Conservation (phyloP, 257 asterid species). For the Ophiorrhiza pumila region DNA sequence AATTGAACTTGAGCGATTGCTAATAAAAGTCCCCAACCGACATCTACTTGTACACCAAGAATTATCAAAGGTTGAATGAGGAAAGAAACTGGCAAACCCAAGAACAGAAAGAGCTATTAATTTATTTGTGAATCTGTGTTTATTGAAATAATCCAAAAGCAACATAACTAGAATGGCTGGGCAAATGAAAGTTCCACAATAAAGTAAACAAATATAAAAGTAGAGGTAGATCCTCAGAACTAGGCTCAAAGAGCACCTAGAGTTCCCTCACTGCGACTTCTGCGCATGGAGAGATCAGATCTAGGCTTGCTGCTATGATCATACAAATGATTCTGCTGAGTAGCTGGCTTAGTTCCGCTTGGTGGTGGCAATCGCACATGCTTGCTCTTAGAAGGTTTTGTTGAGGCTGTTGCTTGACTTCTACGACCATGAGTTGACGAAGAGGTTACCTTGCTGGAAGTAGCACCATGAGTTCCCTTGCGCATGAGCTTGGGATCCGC, state of each 20-base stretch:
- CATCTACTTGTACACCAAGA: neutral
- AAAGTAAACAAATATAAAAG: neutral
- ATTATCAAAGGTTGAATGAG: neutral
- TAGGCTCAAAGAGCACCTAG: slow-evolving; percentile 56
- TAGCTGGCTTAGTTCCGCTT: slow-evolving; percentile 39
- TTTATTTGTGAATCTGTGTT: neutral
- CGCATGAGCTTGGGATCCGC: slow-evolving; percentile 47
- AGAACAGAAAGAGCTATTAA: neutral
- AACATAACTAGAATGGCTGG: neutral
- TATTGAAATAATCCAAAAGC: neutral
- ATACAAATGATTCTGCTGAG: slow-evolving; percentile 28
- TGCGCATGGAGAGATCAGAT: slow-evolving; percentile 46
- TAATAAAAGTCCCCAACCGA: no score
- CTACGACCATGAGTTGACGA: slow-evolving; percentile 61
- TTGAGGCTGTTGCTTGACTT: slow-evolving; percentile 43
- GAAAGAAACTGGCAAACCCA: neutral
- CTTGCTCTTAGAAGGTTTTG: slow-evolving; percentile 47
- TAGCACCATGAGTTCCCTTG: slow-evolving; percentile 47
- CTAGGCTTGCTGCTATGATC: slow-evolving; percentile 42
- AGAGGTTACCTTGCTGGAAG: slow-evolving; percentile 46
- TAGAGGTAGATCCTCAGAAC: neutral
- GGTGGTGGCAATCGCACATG: slow-evolving; percentile 68
- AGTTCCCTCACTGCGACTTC: slow-evolving; percentile 86
- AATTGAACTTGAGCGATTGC: no score
- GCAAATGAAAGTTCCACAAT: no score